These are phyloP conservation scores for Melampsora larici-populina DNA, from an alignment of 1,284 basidiomycete genomes.

Conservation along the genomic window DNA sequence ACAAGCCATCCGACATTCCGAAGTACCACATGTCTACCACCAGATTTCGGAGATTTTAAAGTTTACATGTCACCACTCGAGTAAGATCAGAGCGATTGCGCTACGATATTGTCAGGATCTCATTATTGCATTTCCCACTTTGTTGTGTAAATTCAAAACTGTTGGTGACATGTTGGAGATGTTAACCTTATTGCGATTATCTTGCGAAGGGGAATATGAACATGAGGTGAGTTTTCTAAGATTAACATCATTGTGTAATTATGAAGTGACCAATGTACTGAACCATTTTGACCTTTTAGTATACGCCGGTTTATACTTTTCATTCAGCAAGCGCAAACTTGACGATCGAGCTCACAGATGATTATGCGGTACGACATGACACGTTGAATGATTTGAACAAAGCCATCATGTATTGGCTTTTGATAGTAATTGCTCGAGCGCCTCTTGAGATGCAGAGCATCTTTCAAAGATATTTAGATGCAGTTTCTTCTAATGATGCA, in stretches of 20 bases:
- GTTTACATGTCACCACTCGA: constrained; percentile 20
- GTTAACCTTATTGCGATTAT: constrained; percentile 77
- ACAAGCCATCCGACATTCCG: constrained; percentile 33
- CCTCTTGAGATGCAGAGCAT: constrained; percentile 90
- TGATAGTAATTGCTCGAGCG: constrained; percentile 75
- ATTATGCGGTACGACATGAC: constrained; percentile 78
- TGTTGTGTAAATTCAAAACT: constrained; percentile 84
- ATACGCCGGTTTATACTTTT: constrained; percentile 81
- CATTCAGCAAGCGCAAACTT: constrained; percentile 69
- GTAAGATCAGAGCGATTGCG: constrained; percentile 25
- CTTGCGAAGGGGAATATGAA: constrained; percentile 83
- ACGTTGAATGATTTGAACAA: constrained; percentile 72
- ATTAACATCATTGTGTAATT: not conserved
- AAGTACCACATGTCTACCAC: constrained; percentile 33
- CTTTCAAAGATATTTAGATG: constrained; percentile 62
- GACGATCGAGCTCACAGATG: constrained; percentile 77
- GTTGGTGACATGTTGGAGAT: constrained; percentile 77
- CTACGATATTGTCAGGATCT: constrained; percentile 67
- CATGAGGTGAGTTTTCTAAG: constrained; percentile 69
- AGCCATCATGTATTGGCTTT: constrained; percentile 77
- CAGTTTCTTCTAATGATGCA: constrained; percentile 25
- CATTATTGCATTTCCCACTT: constrained; percentile 85
- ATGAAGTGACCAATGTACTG: constrained; percentile 13
- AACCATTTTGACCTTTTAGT: constrained; percentile 58
- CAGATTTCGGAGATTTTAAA: constrained; percentile 39